Conservation (phyloP, 2,329 filamentous ascomycete genomes). For the Pseudogymnoascus sp. region DNA sequence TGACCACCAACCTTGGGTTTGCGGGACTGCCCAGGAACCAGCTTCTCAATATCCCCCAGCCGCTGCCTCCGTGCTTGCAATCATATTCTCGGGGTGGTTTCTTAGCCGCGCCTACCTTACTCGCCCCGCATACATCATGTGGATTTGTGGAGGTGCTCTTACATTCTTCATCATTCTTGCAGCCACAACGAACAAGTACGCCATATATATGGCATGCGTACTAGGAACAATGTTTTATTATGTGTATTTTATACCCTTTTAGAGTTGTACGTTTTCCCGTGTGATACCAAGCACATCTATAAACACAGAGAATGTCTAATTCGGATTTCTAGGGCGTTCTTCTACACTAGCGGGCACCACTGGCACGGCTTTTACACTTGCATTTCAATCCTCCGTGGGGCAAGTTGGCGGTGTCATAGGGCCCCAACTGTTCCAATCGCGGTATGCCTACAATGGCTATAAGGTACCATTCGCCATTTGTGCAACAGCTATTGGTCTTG, state of each 20-base stretch:
- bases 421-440: slow-evolving; percentile 35
- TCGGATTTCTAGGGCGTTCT: slow-evolving; percentile 27
- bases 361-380: slow-evolving; percentile 36
- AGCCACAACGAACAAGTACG: slow-evolving; percentile 30
- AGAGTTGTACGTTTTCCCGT: slow-evolving; percentile 28
- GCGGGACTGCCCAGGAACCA: slow-evolving; percentile 35
- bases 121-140: slow-evolving; percentile 33
- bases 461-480: slow-evolving; percentile 31
- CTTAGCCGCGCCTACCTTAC: slow-evolving; percentile 32
- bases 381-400: slow-evolving; percentile 34
- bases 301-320: background rate
- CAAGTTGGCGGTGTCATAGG: slow-evolving; percentile 39
- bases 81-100: slow-evolving; percentile 34
- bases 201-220: slow-evolving; percentile 36
- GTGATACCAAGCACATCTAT: background rate
- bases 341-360: slow-evolving; percentile 34
- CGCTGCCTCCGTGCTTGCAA: slow-evolving; percentile 31
- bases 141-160: slow-evolving; percentile 33
- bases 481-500: slow-evolving; percentile 28
- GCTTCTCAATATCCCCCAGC: slow-evolving; percentile 37
- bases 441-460: slow-evolving; percentile 34
- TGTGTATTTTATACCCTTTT: slow-evolving; percentile 37
- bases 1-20: slow-evolving; percentile 35
- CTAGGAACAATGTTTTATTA: slow-evolving; percentile 37
- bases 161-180: slow-evolving; percentile 37